Base-by-base conservation (phyloP, 2,329 filamentous ascomycete genomes). In the Tolypocladium paradoxum region DNA sequence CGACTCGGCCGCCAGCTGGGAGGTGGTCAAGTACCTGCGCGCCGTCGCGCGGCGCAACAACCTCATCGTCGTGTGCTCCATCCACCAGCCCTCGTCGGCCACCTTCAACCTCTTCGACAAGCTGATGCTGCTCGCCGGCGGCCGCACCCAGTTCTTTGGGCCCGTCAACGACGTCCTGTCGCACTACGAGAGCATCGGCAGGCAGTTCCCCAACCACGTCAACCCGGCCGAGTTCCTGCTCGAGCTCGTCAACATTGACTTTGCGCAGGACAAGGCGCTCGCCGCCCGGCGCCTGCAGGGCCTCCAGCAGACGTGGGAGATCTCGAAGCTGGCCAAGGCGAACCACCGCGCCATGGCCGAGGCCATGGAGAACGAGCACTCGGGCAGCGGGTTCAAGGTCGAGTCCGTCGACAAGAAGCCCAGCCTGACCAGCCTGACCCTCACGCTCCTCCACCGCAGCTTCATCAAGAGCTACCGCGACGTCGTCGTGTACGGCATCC, bases 391-490 rank as follows among this genome's bases (percentile, higher is more conserved):
- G n/a, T 22, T 59, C 36, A 52, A 35, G 11, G 40, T 62, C 2
- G 58, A 62, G 2, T 38, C 43, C 1, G 53, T 57, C 2, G 56
- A 63, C 33, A 61, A 58, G 49, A 70, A 62, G 49, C 78, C 82
- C 0, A 72, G 73, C 7, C 60, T 72, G 4, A 62, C 75, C 3
- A 71, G 71, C 3, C 72, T 88, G 36, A 78, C 82, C 0, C 38
- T 83, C 5, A 83, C 85, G 0, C 76, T 95, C 4, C 76, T 93
- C 18, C 87, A 92, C 64, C 82, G 90, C 31, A 83, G 83, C 16
- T 90, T 88, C 64, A 83, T 95, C 68, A 95, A 95, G 71, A 86
- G 83, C 48, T 88, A 91, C 67, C 83, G 90, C 29, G 90, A 95
- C 64, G 77, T 95, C 7, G 82, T 95, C 50, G 88, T 85, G 0